Conservation (phyloP, 2,329 filamentous ascomycete species). For the Blastomyces parvus region DNA sequence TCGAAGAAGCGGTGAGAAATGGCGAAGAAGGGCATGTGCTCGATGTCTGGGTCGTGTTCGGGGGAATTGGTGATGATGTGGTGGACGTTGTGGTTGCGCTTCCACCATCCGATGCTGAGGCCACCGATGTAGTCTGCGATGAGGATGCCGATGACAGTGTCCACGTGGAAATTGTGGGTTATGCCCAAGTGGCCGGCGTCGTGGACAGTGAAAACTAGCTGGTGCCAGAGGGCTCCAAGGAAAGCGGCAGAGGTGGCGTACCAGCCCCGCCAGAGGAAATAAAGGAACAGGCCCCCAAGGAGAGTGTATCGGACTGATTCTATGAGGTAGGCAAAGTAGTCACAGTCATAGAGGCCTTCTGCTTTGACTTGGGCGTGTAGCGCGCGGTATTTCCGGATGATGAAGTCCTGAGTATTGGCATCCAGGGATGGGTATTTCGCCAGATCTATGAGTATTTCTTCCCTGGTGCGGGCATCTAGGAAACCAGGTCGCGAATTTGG, state of each 20-base stretch:
- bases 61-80: conserved; percentile 93
- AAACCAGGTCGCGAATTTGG: conserved; percentile 46
- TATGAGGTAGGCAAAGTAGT: conserved; percentile 67
- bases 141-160: conserved; percentile 78
- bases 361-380: conserved; percentile 62
- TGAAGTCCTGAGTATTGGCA: conserved; percentile 58
- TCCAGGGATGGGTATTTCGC: conserved; percentile 76
- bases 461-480: conserved; percentile 61
- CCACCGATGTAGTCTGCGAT: conserved; percentile 86
- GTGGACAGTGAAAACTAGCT: conserved; percentile 86
- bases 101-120: conserved; percentile 93
- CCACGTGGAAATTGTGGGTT: conserved; percentile 76
- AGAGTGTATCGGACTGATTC: conserved; percentile 64
- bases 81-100: conserved; percentile 89
- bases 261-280: conserved; percentile 54
- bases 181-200: conserved; percentile 97
- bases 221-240: conserved; percentile 83
- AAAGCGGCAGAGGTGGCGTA: conserved; percentile 62
- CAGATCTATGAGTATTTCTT: conserved; percentile 66
- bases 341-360: conserved; percentile 73
- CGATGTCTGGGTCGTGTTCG: conserved; percentile 92
- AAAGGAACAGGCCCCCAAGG: conserved; percentile 54
- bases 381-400: conserved; percentile 72
- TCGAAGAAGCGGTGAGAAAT: conserved; percentile 71
- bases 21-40: conserved; percentile 82